Evolutionary conservation across 2,329 filamentous ascomycete species (phyloP).

Genomic region (Daldinia sp.): DNA sequence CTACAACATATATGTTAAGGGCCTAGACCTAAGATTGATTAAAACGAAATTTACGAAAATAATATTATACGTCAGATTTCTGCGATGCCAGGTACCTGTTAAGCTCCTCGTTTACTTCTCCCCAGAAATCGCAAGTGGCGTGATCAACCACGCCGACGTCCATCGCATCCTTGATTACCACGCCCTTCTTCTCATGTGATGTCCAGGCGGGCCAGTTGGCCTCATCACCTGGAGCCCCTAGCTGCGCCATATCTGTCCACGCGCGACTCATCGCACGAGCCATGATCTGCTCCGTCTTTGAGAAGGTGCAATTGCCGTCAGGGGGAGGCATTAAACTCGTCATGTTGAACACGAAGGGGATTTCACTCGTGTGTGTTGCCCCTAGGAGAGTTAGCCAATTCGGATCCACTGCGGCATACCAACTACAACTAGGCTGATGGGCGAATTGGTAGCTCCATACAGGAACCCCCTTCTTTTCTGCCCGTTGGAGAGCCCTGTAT

Average conservation of each 20-base stretch:
- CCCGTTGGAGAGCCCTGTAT: conserved; percentile 21
- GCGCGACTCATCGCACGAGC: conserved; percentile 38
- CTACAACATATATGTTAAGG: too few species aligned
- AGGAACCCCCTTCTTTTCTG: conserved; percentile 31
- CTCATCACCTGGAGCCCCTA: conserved; percentile 32
- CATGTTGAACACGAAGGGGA: conserved; percentile 45
- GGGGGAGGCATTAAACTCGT: conserved; percentile 37
- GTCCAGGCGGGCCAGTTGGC: conserved; percentile 33
- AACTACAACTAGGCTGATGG: conserved; percentile 39
- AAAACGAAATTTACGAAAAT: neutral
- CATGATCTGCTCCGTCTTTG: conserved; percentile 32
- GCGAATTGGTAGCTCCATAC: conserved; percentile 40
- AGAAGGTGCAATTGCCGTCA: conserved; percentile 40
- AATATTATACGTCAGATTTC: neutral
- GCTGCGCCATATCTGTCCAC: conserved; percentile 42
- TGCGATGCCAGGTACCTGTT: conserved; percentile 18
- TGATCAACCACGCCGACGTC: conserved; percentile 30
- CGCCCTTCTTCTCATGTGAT: conserved; percentile 20
- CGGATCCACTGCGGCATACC: conserved; percentile 32
- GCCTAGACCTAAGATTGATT: neutral
- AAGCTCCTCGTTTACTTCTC: conserved; percentile 30
- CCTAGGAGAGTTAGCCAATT: conserved; percentile 32
- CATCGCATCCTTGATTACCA: conserved; percentile 25
- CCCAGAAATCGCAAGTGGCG: conserved; percentile 34
- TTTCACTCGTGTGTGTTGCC: conserved; percentile 43